These are phyloP conservation scores for Cryptococcus neoformans DNA, from an alignment of 1,284 basidiomycete genomes.

Conservation along the genomic window DNA sequence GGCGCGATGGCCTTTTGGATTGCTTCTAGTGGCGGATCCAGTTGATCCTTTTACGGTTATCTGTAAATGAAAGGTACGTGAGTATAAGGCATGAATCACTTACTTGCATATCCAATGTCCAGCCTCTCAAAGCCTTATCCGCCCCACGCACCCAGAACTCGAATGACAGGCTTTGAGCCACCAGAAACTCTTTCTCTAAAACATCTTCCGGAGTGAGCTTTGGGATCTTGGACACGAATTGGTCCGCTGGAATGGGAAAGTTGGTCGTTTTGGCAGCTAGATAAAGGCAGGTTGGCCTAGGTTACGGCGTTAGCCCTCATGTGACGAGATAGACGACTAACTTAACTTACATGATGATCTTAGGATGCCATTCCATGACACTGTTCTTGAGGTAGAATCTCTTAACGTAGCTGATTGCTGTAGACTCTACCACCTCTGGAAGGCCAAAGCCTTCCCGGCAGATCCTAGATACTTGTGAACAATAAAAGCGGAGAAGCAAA, in stretches of 20 bases:
- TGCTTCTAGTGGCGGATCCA: slow-evolving; percentile 9
- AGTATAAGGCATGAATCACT: slow-evolving; percentile 18
- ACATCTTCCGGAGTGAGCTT: slow-evolving; percentile 77
- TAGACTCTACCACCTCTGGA: slow-evolving; percentile 88
- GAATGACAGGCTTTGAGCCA: slow-evolving; percentile 88
- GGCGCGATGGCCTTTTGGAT: slow-evolving; percentile 26
- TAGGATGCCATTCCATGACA: slow-evolving; percentile 99
- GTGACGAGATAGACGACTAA: background rate
- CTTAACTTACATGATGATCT: slow-evolving; percentile 82
- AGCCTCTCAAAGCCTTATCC: slow-evolving; percentile 83
- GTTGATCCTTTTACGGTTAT: slow-evolving; percentile 15
- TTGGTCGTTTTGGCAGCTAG: slow-evolving; percentile 97
- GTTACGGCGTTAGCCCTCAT: background rate
- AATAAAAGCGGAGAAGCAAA: slow-evolving; percentile 83
- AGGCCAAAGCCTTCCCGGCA: slow-evolving; percentile 76
- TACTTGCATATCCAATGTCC: slow-evolving; percentile 87
- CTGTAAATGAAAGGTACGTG: background rate
- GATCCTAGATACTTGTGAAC: slow-evolving; percentile 78
- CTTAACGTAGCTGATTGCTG: slow-evolving; percentile 87
- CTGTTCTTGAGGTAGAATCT: slow-evolving; percentile 97
- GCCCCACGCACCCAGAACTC: slow-evolving; percentile 92
- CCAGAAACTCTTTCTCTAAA: slow-evolving; percentile 88
- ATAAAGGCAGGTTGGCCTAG: slow-evolving; percentile 90
- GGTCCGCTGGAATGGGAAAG: slow-evolving; percentile 78
- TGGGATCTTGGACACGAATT: slow-evolving; percentile 75